Base-by-base conservation (phyloP, 768 basidiomycete species). In the Hericium rajendrae region DNA sequence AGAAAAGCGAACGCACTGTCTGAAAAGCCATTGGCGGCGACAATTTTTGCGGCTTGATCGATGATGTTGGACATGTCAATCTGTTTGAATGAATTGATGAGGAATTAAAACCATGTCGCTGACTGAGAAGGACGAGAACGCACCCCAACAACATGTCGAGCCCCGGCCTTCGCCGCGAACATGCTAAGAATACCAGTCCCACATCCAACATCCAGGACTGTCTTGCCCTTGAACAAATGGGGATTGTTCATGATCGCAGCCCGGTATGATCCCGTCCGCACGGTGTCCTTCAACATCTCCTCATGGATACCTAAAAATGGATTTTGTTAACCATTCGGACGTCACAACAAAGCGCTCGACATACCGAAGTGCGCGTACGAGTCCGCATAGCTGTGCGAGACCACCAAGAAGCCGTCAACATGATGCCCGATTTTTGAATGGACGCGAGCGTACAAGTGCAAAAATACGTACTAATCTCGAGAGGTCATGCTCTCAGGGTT, bases 41-140 rank as follows among this genome's bases (percentile, higher is more conserved):
- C 85, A 62, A 99, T 99, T 73, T 92, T 95, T 76, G 87, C 83
- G 2, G 97, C 97, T 75, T 98, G 95, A 76, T 98, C 97, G 72
- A 98, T 91, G 74, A 99, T 99, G 75, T 99, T 99, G 57, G 94
- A 97, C 97, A 99, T 99, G 76, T 99, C 97, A 72, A 99, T 94
- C 91, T 94, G 50, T 39, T 49, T 2, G 50, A 32, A 32, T 20
- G 51, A 49, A 48, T n/a, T 28, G 53, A 43, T 13, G 12, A 55
- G 18, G 10, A 60, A 22, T 32, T 51, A n/a, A 20, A 24, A 43
- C 24, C 43, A 32, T 48, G 5, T n/a, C 20, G 6, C 18, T 11
- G 9, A 49, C 62, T 20, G 32, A 51, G 53, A 53, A 48, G 46
- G 51, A 54, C 20, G 74, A 32, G 32, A 8, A 32, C 87, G 66